Conservation (phyloP, 2,329 filamentous ascomycete genomes). For the Pseudogymnoascus sp. region DNA sequence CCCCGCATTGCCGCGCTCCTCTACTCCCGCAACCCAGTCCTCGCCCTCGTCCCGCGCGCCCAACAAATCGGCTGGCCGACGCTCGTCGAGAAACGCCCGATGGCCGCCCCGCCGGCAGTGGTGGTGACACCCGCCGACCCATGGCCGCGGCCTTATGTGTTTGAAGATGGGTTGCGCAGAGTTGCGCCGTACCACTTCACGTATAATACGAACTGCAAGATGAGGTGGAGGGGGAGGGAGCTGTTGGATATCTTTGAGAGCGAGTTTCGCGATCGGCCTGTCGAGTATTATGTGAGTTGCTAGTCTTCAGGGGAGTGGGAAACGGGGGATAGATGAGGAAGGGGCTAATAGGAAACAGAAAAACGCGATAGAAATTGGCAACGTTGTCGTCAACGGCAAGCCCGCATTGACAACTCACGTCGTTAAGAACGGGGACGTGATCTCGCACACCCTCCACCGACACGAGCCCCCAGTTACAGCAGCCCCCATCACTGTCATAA, state of each 20-base stretch:
- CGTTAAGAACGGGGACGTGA: slow-evolving; percentile 80
- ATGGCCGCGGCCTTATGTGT: slow-evolving; percentile 62
- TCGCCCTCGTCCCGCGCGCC: slow-evolving; percentile 33
- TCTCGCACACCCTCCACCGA: slow-evolving; percentile 88
- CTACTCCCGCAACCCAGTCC: slow-evolving; percentile 35
- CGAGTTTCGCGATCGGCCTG: slow-evolving; percentile 83
- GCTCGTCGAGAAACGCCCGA: slow-evolving; percentile 30
- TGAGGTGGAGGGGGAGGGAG: slow-evolving; percentile 77
- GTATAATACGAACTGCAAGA: slow-evolving; percentile 91
- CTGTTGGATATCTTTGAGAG: slow-evolving; percentile 81
- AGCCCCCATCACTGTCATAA: slow-evolving; percentile 69
- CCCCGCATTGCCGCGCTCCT: slow-evolving; percentile 43
- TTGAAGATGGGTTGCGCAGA: slow-evolving; percentile 75
- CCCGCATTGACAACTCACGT: slow-evolving; percentile 55
- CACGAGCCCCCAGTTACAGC: slow-evolving; percentile 91
- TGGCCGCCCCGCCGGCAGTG: slow-evolving; percentile 37
- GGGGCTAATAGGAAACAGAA: slow-evolving; percentile 36
- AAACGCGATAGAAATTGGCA: slow-evolving; percentile 69
- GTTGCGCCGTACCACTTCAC: slow-evolving; percentile 85
- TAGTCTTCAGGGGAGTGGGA: neutral
- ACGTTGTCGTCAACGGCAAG: slow-evolving; percentile 73
- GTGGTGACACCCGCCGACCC: slow-evolving; percentile 46
- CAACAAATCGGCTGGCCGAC: slow-evolving; percentile 25
- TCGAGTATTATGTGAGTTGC: slow-evolving; percentile 69
- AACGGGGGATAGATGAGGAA: neutral